phyloP scores from a whole-genome alignment of 2,329 filamentous ascomycete genomes.

The Tolypocladium amazonense region DNA sequence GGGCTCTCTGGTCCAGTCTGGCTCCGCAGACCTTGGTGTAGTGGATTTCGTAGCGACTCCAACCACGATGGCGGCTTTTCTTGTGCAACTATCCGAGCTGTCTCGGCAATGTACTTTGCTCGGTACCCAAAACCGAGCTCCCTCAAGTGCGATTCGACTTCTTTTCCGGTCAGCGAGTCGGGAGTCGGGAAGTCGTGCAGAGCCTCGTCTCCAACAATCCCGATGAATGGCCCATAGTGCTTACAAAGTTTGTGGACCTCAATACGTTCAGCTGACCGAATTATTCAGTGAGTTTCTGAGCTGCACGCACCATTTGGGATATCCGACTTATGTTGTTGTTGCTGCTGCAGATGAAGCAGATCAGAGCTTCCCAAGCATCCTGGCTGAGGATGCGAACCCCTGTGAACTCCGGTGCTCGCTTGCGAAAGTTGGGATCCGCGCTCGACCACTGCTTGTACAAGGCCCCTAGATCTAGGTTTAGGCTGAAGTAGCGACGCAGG shows the following conservation, averaged over 20 bases:
- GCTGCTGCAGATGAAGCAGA: constrained; percentile 96
- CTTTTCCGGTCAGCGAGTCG: constrained; percentile 55
- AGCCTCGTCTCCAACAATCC: constrained; percentile 53
- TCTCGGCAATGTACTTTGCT: constrained; percentile 84
- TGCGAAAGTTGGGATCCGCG: constrained; percentile 78
- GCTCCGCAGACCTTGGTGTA: constrained; percentile 41
- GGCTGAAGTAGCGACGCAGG: constrained; percentile 76
- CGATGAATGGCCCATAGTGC: constrained; percentile 73
- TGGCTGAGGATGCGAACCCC: constrained; percentile 89
- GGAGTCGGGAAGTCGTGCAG: constrained; percentile 86
- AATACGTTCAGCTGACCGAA: background rate
- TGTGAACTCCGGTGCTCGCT: constrained; percentile 75
- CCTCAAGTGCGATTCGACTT: constrained; percentile 72
- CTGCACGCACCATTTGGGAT: constrained; percentile 67
- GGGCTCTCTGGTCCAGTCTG: constrained; percentile 23
- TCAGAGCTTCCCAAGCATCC: constrained; percentile 88
- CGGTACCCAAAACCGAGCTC: constrained; percentile 88
- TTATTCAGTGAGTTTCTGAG: no score
- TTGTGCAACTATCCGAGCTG: constrained; percentile 62
- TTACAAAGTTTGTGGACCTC: constrained; percentile 77
- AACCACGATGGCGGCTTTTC: constrained; percentile 67
- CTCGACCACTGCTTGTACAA: constrained; percentile 83
- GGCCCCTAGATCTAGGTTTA: constrained; percentile 61
- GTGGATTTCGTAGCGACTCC: constrained; percentile 65
- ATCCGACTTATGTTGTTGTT: constrained; percentile 98